Evolutionary conservation across 2,329 filamentous ascomycete species (phyloP), one percentile per base, ranked within the genome.

Genomic region (Aspergillus hortae): DNA sequence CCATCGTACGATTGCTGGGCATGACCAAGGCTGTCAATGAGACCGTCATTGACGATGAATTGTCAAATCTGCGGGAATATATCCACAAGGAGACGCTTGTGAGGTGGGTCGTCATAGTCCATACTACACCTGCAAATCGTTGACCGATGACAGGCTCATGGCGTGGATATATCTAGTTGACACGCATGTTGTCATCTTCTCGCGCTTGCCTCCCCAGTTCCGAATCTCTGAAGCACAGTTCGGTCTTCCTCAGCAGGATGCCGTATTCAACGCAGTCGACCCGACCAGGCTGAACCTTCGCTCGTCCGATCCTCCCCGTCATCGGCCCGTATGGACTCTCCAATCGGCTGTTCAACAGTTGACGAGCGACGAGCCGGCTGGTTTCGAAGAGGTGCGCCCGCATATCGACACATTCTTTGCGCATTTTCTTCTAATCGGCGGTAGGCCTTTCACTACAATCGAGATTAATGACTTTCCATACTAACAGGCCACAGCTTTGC

Each of bases 341-440:
- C 35, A 15, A 14, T 32, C 25, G 4, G 23, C 19, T 2, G 21
- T 48, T 15, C 46, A 48, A 21, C 36, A 19, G 14, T 21, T 48
- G 21, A 48, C 40, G 36, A 30, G 12, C 25, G 46, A 48, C 5
- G 10, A 42, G 19, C 38, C 23, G 4, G 14, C 25, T 9, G 12
- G 14, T 4, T 33, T 17, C 1, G 25, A 42, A n/a, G 36, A 27
- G 6, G 6, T 42, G 12, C 35, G 12, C 6, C 7, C 14, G 9
- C 23, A 48, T 11, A 21, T 48, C 4, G 19, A 48, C 23, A 41
- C 46, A 11, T 48, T 42, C n/a, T 48, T 48, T 42, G 46, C 46
- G 7, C 35, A 25, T 14, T 42, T 40, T n/a, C 46, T 48, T 6
- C 6, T 42, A 4, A n/a, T 48, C n/a, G 27, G 36, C 17, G 46